A percentile compares a stretch with the other conserved stretches of the same genome.
Evolutionary conservation across 108 stramenopile species (phyloP).

Genomic region (Nitzschia palea): DNA sequence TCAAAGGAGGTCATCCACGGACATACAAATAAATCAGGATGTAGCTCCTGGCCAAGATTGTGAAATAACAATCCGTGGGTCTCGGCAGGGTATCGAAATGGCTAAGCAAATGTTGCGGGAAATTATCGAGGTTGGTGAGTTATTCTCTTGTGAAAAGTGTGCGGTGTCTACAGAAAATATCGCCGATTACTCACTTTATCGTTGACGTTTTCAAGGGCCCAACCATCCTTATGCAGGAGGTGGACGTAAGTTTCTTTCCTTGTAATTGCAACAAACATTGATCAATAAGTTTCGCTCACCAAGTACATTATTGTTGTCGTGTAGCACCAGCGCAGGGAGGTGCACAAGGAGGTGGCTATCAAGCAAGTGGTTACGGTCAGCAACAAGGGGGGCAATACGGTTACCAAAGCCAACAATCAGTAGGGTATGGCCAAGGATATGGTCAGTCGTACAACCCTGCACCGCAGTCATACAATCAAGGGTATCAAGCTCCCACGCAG

Average conservation of each 20-base stretch:
- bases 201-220: slow-evolving; percentile 18
- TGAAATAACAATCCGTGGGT: slow-evolving; percentile 79
- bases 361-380: slow-evolving; percentile 5
- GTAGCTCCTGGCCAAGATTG: slow-evolving; percentile 81
- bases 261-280: no score
- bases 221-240: slow-evolving; percentile 85
- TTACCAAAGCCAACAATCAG: slow-evolving; percentile 24
- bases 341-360: not conserved
- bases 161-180: not conserved
- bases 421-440: slow-evolving; percentile 35
- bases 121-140: slow-evolving; percentile 77
- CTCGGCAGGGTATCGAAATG: slow-evolving; percentile 66
- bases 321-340: not conserved
- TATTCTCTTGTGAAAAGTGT: not conserved
- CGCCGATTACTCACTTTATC: not conserved
- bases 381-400: slow-evolving; percentile 5
- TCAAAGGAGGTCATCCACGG: slow-evolving; percentile 80
- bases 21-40: slow-evolving; percentile 94
- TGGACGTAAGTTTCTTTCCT: slow-evolving; percentile 25
- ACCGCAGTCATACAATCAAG: slow-evolving; percentile 14
- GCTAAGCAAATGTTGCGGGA: slow-evolving; percentile 86
- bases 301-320: not conserved
- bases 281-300: no score
- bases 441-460: slow-evolving; percentile 43
- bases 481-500: slow-evolving; percentile 17